Base-by-base conservation (phyloP, 1,139 yeast genomes). In the Lodderomyces parapsilosis region DNA sequence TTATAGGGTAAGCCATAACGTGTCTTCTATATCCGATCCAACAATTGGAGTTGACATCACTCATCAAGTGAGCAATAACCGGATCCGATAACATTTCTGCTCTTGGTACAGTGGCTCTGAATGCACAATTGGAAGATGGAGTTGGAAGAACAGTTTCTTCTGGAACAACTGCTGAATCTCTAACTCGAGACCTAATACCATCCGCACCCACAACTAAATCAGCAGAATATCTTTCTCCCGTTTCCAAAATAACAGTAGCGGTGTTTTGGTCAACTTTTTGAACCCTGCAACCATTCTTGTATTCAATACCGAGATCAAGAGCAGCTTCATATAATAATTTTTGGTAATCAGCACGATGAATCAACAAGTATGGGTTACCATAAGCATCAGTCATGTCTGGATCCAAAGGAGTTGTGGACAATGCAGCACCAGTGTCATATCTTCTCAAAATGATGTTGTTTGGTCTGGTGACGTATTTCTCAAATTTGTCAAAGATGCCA, bases 1-100 rank as follows among this genome's bases (percentile, higher is more conserved):
- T 30, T 6, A 30, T 30, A 15, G 33, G 33, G 33, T 30, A 30
- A 15, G 33, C 33, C 33, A 30, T 30, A 30, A 30, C 33, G 19
- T 30, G 33, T 30, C 33, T 30, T 30, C 33, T 30, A 19, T 30
- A 30, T 6, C 33, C 33, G 15, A 30, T 30, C 33, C 33, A 30
- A 15, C 33, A 30, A 11, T 30, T 30, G 33, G 33, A 30, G 33
- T 30, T 30, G 9, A 30, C 19, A 30, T 30, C 33, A 15, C 19
- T 30, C 33, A 30, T 15, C 11, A 30, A 30, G 33, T 30, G 33
- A 15, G 33, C 19, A 30, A 30, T 30, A 30, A 19, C 33, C 15
- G 33, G 33, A 15, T 30, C 33, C 14, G 33, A 30, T 13, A 30
- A 15, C 33, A 30, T 30, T 13, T 30, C 33, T 15, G 18, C 33